Percentiles rank a stretch among this genome's conserved stretches.
Conservation (phyloP, 2,329 filamentous ascomycete species). For the Aspergillus brasiliensis region DNA sequence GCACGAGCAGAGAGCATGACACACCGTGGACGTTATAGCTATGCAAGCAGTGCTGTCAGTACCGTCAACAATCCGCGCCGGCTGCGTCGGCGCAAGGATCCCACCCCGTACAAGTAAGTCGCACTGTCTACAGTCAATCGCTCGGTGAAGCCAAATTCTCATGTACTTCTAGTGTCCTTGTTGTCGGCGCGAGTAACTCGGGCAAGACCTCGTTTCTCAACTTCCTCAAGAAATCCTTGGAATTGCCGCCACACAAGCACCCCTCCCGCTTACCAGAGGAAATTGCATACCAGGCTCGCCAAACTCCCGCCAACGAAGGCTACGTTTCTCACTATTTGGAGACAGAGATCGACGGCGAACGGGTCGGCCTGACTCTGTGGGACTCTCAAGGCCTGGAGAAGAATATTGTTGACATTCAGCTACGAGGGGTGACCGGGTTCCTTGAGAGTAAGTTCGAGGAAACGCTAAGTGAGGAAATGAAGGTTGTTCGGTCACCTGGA, state of each 20-base stretch:
- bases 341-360: conserved; percentile 89
- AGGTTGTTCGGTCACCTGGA: conserved; percentile 89
- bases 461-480: conserved; percentile 96
- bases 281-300: conserved; percentile 53
- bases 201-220: conserved; percentile 98
- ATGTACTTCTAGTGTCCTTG: conserved; percentile 67
- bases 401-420: conserved; percentile 89
- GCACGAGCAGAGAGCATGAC: conserved; percentile 92
- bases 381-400: conserved; percentile 95
- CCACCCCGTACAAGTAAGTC: conserved; percentile 96
- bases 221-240: conserved; percentile 85
- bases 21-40: conserved; percentile 92
- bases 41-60: conserved; percentile 88
- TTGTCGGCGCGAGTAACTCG: conserved; percentile 82
- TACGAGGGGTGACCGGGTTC: conserved; percentile 88
- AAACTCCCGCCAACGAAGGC: conserved; percentile 60
- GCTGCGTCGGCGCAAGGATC: conserved; percentile 92
- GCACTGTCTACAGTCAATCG: not conserved
- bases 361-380: conserved; percentile 91
- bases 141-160: not conserved
- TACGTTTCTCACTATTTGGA: conserved; percentile 91
- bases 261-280: conserved; percentile 60
- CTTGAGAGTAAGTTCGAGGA: conserved; percentile 98
- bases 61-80: conserved; percentile 90
- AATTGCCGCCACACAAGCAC: conserved; percentile 78